phyloP scores from a whole-genome alignment of 345 rosid genomes.

The Brassica carinata region DNA sequence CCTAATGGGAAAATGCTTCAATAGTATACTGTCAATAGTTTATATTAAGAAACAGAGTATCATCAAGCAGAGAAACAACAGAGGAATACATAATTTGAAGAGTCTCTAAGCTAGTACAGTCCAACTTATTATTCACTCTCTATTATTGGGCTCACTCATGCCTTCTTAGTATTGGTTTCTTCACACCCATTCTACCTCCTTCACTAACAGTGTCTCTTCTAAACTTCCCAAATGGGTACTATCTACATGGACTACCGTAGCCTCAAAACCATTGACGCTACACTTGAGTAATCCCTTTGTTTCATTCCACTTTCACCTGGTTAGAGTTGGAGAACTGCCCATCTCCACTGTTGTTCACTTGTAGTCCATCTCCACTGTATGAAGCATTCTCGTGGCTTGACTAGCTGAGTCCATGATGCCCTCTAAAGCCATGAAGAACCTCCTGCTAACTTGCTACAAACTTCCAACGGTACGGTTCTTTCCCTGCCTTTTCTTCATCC shows the following conservation, averaged over 20 bases:
- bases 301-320: conserved; percentile 30
- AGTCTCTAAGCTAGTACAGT: neutral
- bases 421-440: conserved; percentile 78
- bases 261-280: neutral
- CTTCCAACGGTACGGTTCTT: conserved; percentile 13
- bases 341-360: conserved; percentile 20
- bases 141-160: conserved; percentile 53
- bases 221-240: conserved; percentile 17
- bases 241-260: conserved; percentile 8
- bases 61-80: conserved; percentile 5
- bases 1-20: neutral
- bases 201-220: conserved; percentile 25
- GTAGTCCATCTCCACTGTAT: conserved; percentile 42
- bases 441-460: conserved; percentile 51
- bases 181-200: conserved; percentile 23
- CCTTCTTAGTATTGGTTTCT: conserved; percentile 51
- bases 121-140: conserved; percentile 30
- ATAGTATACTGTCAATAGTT: neutral
- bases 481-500: conserved; percentile 7
- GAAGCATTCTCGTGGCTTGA: conserved; percentile 46
- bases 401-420: conserved; percentile 82
- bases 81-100: conserved; percentile 2
- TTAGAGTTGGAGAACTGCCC: neutral
- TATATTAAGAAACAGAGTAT: neutral
- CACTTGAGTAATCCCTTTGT: conserved; percentile 2